Percentiles rank a stretch among this genome's conserved stretches.
These are phyloP conservation scores for Arachis stenosperma DNA, from an alignment of 306 rosid genomes.

Conservation along the genomic window DNA sequence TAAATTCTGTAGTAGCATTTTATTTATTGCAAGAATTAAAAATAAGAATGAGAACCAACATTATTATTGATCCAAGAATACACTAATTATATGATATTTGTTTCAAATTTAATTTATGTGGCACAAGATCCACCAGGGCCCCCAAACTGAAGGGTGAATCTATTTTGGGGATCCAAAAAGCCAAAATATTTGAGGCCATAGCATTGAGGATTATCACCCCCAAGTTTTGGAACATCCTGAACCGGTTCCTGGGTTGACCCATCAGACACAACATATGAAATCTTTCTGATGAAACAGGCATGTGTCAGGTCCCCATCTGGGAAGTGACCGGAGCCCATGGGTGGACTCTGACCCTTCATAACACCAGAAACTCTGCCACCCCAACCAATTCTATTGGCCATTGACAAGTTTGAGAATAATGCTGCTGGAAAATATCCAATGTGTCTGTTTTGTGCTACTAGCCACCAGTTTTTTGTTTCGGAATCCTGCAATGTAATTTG, in stretches of 20 bases:
- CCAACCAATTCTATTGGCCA: not conserved
- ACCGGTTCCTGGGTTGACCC: not conserved
- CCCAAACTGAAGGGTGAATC: conserved; percentile 10
- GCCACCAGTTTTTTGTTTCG: not conserved
- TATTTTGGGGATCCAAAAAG: not conserved
- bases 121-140: conserved; percentile 18
- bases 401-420: conserved; percentile 13
- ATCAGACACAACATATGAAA: not conserved
- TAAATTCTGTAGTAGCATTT: too few species aligned
- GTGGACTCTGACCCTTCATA: not conserved
- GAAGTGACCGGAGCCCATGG: conserved; percentile 27
- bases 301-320: conserved; percentile 9
- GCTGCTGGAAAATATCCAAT: conserved; percentile 19
- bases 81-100: too few species aligned
- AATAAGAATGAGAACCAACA: too few species aligned
- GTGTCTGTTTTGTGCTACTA: not conserved
- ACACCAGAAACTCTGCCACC: conserved; percentile 18
- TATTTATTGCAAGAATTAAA: too few species aligned
- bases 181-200: not conserved
- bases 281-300: not conserved
- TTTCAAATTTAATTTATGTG: too few species aligned
- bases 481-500: conserved; percentile 6
- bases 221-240: not conserved
- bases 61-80: too few species aligned
- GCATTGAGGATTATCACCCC: not conserved